Percentiles rank a stretch among this genome's conserved stretches.
Evolutionary conservation across 2,329 filamentous ascomycete species (phyloP).

Genomic region (Clonostachys sp.): DNA sequence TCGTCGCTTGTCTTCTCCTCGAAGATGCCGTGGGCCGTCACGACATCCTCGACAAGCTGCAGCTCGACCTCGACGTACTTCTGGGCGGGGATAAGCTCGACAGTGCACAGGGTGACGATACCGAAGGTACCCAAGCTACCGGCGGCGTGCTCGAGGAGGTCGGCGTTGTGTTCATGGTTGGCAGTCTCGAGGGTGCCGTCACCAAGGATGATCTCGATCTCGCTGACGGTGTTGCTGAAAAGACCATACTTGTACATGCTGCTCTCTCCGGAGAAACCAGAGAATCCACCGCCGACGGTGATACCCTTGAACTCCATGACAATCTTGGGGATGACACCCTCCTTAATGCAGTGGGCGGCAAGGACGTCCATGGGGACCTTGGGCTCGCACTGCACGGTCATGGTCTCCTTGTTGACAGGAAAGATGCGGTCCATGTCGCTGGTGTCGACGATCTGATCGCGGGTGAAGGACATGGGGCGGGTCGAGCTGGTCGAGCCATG

Average conservation of each 20-base stretch:
- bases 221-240: constrained; percentile 47
- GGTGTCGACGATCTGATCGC: constrained; percentile 45
- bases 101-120: constrained; percentile 49
- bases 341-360: constrained; percentile 42
- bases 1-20: constrained; percentile 17
- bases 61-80: constrained; percentile 45
- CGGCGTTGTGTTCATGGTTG: constrained; percentile 36
- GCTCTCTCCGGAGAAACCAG: constrained; percentile 51
- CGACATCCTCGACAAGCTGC: constrained; percentile 23
- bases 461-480: constrained; percentile 31
- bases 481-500: constrained; percentile 60
- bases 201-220: constrained; percentile 49
- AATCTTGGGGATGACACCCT: constrained; percentile 48
- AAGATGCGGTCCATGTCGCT: constrained; percentile 48
- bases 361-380: constrained; percentile 56
- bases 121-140: constrained; percentile 50
- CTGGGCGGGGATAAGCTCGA: constrained; percentile 42
- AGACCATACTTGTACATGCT: constrained; percentile 53
- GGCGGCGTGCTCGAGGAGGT: constrained; percentile 48
- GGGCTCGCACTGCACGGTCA: constrained; percentile 49
- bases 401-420: constrained; percentile 37
- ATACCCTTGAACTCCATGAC: constrained; percentile 58
- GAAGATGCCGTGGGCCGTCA: constrained; percentile 25
- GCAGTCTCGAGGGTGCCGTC: constrained; percentile 43
- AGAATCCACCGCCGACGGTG: constrained; percentile 53